These are phyloP conservation scores for Chaetomiaceae sp. DNA, from an alignment of 2,329 filamentous ascomycete genomes.

Conservation along the genomic window DNA sequence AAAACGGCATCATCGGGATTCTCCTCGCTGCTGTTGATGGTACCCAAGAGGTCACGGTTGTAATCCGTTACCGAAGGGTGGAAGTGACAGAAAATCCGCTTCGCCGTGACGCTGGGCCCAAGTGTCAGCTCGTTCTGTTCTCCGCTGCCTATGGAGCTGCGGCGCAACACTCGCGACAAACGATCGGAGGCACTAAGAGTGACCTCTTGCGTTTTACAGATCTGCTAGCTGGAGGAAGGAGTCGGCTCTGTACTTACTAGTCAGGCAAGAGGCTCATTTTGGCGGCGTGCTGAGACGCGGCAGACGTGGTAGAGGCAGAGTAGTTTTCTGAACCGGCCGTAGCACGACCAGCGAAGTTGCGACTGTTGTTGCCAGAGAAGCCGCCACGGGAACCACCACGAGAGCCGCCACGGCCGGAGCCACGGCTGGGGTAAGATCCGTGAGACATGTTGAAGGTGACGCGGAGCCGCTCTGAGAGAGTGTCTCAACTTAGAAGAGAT, in stretches of 20 bases:
- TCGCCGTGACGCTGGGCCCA: background rate
- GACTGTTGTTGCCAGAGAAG: background rate
- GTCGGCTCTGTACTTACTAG: background rate
- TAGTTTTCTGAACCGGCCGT: no score
- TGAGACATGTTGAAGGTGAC: background rate
- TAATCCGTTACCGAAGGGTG: background rate
- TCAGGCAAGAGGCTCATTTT: background rate
- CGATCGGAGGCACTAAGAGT: background rate
- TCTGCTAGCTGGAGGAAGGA: background rate
- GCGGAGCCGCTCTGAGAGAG: no score
- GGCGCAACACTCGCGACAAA: background rate
- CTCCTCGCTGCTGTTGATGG: constrained; percentile 4
- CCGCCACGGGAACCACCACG: background rate
- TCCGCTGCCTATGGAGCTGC: background rate
- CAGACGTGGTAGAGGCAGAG: no score
- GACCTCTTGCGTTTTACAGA: no score
- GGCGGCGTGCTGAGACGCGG: background rate
- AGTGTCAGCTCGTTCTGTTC: background rate
- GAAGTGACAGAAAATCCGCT: constrained; percentile 1
- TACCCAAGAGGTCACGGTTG: background rate
- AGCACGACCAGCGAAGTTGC: background rate
- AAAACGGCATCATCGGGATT: background rate
- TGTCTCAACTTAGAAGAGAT: no score
- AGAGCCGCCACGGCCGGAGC: background rate
- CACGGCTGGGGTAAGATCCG: background rate